A percentile compares a stretch with the other conserved stretches of the same genome.
phyloP scores from a whole-genome alignment of 2,329 filamentous ascomycete species.

The Trichoderma atroviride region DNA sequence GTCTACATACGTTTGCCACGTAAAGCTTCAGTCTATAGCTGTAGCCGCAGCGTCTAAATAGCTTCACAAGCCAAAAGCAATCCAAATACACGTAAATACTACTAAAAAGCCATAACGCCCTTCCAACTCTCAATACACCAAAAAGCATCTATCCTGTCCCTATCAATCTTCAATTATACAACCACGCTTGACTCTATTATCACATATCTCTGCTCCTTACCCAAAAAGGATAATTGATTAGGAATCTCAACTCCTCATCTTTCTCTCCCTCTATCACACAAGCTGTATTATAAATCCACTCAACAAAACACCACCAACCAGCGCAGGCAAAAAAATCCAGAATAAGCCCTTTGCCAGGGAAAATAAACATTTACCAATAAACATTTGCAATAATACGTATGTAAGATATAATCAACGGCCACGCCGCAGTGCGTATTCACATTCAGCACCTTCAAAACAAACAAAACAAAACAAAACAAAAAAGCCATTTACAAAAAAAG shows the following conservation, averaged over 20 bases:
- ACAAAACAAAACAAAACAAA: background rate
- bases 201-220: background rate
- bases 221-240: background rate
- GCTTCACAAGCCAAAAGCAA: background rate
- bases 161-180: background rate
- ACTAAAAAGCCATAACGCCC: background rate
- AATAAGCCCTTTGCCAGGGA: background rate
- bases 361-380: background rate
- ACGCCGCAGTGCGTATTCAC: constrained; percentile 3
- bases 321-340: background rate
- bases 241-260: background rate
- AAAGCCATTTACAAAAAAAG: constrained; percentile 3
- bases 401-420: background rate
- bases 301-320: background rate
- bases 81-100: background rate
- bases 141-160: background rate
- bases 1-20: background rate
- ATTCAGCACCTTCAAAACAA: constrained; percentile 5
- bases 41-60: no score
- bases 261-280: background rate
- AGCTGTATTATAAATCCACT: background rate
- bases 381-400: background rate
- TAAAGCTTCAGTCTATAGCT: background rate
- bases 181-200: background rate
- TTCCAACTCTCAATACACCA: background rate